Conservation (phyloP, 2,329 filamentous ascomycete species). For the Colletotrichum sp. region DNA sequence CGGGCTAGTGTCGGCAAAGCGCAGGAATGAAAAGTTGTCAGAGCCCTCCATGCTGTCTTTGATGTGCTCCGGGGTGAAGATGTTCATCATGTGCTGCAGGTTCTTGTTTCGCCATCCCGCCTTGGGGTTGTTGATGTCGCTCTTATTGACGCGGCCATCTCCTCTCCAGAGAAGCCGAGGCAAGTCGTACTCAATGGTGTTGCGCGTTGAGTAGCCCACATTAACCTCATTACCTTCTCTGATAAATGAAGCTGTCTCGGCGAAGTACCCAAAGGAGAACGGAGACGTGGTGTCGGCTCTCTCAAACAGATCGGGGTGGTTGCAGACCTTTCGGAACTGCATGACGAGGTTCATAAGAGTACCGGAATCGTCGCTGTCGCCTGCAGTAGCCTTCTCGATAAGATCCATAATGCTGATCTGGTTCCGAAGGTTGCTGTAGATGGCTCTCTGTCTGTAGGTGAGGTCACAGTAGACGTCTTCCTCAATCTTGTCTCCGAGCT, state of each 20-base stretch:
- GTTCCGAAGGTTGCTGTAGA: slow-evolving; percentile 91
- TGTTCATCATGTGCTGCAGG: slow-evolving; percentile 82
- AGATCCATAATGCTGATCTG: slow-evolving; percentile 99
- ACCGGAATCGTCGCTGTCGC: slow-evolving; percentile 92
- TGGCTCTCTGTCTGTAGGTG: slow-evolving; percentile 92
- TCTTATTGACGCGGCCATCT: slow-evolving; percentile 75
- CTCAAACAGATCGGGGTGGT: slow-evolving; percentile 96
- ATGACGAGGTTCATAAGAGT: slow-evolving; percentile 99
- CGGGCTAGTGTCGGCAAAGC: slow-evolving; percentile 80
- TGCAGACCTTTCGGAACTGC: slow-evolving; percentile 99
- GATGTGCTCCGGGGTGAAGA: slow-evolving; percentile 85
- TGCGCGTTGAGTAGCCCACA: slow-evolving; percentile 88
- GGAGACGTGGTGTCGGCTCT: slow-evolving; percentile 90
- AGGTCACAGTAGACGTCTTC: slow-evolving; percentile 95
- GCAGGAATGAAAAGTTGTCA: slow-evolving; percentile 85
- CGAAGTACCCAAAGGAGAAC: slow-evolving; percentile 83
- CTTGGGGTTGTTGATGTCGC: slow-evolving; percentile 73
- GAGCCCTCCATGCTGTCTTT: slow-evolving; percentile 63
- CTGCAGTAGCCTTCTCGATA: slow-evolving; percentile 93
- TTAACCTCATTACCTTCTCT: slow-evolving; percentile 82
- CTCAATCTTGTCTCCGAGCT: slow-evolving; percentile 98
- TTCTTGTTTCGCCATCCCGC: slow-evolving; percentile 84
- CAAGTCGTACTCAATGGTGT: slow-evolving; percentile 81
- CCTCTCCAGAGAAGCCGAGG: slow-evolving; percentile 85
- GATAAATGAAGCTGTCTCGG: slow-evolving; percentile 93